Conservation (phyloP, 495 filamentous ascomycete species). For the Daldinia childiae region DNA sequence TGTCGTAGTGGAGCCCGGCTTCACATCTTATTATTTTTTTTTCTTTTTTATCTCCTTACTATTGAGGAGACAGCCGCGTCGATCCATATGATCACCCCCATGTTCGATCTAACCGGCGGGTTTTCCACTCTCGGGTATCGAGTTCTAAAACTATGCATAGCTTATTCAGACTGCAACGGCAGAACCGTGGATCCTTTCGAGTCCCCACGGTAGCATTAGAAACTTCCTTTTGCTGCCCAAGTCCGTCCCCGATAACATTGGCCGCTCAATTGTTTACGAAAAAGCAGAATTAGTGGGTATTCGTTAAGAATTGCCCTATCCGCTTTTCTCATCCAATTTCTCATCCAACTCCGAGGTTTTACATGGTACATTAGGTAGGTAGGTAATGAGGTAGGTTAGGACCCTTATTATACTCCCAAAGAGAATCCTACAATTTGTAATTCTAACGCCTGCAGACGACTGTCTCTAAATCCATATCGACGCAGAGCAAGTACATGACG, state of each 20-base stretch:
- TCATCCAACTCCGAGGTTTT: neutral
- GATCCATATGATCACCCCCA: constrained; percentile 42
- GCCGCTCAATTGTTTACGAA: constrained; percentile 16
- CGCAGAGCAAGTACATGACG: constrained; percentile 31
- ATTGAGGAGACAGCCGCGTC: constrained; percentile 38
- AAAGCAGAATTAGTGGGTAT: neutral
- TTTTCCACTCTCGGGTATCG: constrained; percentile 45
- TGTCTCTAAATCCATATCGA: constrained; percentile 25
- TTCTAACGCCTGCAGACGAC: constrained; percentile 7
- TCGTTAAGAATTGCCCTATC: neutral
- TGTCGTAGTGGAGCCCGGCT: constrained; percentile 24
- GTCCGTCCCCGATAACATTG: constrained; percentile 18
- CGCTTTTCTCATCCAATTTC: neutral
- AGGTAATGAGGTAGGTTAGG: no score
- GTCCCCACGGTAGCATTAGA: constrained; percentile 32
- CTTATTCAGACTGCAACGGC: constrained; percentile 45
- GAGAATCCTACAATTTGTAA: constrained; percentile 34
- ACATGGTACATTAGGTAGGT: neutral
- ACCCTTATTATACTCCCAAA: constrained; percentile 1
- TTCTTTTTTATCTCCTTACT: constrained; percentile 32
- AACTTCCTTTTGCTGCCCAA: constrained; percentile 30
- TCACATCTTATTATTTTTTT: constrained; percentile 25
- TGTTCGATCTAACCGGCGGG: constrained; percentile 43
- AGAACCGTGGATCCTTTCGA: constrained; percentile 34
- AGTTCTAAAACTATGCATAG: constrained; percentile 41